A percentile compares a stretch with the other conserved stretches of the same genome.
Evolutionary conservation across 192 early-diverging fungal species (phyloP).

Genomic region (Coemansia sp.): DNA sequence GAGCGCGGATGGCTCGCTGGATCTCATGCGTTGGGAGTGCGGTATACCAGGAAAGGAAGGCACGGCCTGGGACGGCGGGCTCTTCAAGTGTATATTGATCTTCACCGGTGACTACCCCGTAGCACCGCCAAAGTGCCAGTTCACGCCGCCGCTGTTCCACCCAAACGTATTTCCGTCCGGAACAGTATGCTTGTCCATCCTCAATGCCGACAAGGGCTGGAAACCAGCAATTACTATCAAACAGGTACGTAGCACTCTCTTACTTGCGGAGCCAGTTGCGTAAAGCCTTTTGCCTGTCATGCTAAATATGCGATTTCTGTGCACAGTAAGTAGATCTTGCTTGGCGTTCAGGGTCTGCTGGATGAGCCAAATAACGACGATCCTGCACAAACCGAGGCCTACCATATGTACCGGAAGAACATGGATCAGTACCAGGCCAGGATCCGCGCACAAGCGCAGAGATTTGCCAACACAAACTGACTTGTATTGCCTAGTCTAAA

Average conservation of each 20-base stretch:
- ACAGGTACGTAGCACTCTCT: slow-evolving; percentile 53
- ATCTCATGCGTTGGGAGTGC: slow-evolving; percentile 81
- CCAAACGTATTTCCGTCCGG: slow-evolving; percentile 98
- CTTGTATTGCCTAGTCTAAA: background rate
- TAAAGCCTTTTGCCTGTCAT: background rate
- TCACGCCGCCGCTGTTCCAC: slow-evolving; percentile 78
- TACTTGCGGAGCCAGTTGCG: background rate
- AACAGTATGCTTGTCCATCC: slow-evolving; percentile 94
- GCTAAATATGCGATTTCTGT: background rate
- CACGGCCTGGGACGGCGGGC: slow-evolving; percentile 85
- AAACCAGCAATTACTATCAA: slow-evolving; percentile 95
- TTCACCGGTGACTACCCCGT: slow-evolving; percentile 91
- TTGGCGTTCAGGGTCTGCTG: slow-evolving; percentile 90
- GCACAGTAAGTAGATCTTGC: slow-evolving; percentile 70
- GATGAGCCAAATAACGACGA: slow-evolving; percentile 87
- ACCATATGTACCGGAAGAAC: slow-evolving; percentile 53
- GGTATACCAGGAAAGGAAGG: slow-evolving; percentile 70
- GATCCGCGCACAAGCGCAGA: slow-evolving; percentile 60
- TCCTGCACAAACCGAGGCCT: slow-evolving; percentile 66
- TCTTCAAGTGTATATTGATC: slow-evolving; percentile 76
- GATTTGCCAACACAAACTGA: slow-evolving; percentile 18
- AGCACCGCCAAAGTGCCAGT: slow-evolving; percentile 86
- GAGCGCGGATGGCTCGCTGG: slow-evolving; percentile 71
- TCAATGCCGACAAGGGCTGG: slow-evolving; percentile 95
- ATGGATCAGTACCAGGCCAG: slow-evolving; percentile 56